Base-by-base conservation (phyloP, 306 rosid genomes). In the Dryas drummondii region DNA sequence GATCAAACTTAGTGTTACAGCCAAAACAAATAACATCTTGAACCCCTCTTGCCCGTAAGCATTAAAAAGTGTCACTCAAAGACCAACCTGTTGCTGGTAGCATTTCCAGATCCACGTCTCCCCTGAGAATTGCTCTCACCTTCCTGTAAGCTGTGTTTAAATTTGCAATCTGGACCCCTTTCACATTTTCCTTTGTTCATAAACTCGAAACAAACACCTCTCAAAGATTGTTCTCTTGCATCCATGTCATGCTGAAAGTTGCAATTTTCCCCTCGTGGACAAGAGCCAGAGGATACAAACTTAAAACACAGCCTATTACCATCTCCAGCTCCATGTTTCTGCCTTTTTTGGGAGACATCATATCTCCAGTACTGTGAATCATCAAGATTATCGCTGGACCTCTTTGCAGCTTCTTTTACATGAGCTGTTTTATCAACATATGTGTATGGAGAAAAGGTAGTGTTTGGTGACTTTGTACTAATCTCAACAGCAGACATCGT, bases 321-420 rank as follows among this genome's bases (percentile, higher is more conserved):
- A 72, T 82, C 86, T 67, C 86, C 88, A 78, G 85, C 78, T 69
- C 86, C 97, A 74, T 83, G 80, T 81, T 84, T 92, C 82, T 79
- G 97, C 62, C 96, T 87, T 86, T 94, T 94, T 66, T 84, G 89
- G 37, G 97, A 77, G 80, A 90, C 97, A 79, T 92, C 99, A 71
- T 90, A 94, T 82, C 99, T 94, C 99, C 99, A 94, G 84, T 86
- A 88, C 65, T 94, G 99, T 66, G 93, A 79, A 80, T 94, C 97
- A 76, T 89, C 73, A 72, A 72, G 73, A 73, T 62, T 68, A 50
- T 87, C 89, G 32, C 76, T 80, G 45, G 91, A 70, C 86, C 96
- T 88, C 90, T 92, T 94, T 42, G 84, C 47, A 44, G 84, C 65
- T 45, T 88, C 97, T 27, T 72, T 74, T 16, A 84, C 80, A 70